These are phyloP conservation scores for Euphorbia pulcherrima DNA, from an alignment of 345 rosid genomes.

Conservation along the genomic window DNA sequence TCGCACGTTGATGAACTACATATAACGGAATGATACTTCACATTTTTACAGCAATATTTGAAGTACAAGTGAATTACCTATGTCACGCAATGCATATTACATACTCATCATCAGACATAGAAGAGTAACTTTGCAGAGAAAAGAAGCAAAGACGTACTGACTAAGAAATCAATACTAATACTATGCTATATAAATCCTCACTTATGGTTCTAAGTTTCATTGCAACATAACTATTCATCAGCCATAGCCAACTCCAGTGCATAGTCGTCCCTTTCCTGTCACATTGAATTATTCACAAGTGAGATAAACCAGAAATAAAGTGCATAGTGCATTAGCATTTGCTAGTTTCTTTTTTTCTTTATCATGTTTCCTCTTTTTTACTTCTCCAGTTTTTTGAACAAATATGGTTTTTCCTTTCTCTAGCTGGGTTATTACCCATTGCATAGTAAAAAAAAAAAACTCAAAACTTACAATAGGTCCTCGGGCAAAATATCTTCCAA, in stretches of 20 bases:
- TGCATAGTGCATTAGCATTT: neutral
- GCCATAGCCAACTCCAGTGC: constrained; percentile 90
- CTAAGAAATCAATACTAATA: constrained; percentile 8
- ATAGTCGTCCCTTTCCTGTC: constrained; percentile 91
- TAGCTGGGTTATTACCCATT: neutral
- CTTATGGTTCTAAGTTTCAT: neutral
- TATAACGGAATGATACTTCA: neutral
- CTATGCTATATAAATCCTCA: constrained; percentile 15
- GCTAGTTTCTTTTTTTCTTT: neutral
- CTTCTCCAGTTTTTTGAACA: neutral
- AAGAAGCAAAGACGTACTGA: constrained; percentile 1
- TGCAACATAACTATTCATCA: constrained; percentile 53
- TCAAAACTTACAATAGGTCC: constrained; percentile 80
- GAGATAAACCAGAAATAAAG: neutral
- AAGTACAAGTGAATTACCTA: neutral
- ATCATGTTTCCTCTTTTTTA: neutral
- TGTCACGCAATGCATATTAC: neutral
- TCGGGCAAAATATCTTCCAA: constrained; percentile 97
- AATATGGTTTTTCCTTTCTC: neutral
- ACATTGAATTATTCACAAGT: constrained; percentile 16
- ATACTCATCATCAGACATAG: neutral
- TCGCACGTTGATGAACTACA: neutral
- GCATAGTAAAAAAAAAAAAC: constrained; percentile 13
- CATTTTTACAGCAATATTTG: neutral
- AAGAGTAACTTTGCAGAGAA: constrained; percentile 4